Evolutionary conservation across 306 rosid genomes (phyloP).

Genomic region (Medicago truncatula): MtrunA17r5.0-ANR NC_053048.1:50305501-50306000

Average conservation of each 20-base stretch:
- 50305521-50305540: not conserved
- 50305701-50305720: not conserved
- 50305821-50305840: not conserved
- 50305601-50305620: not conserved
- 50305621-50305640: not conserved
- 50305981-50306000: constrained; percentile 78
- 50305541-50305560: not conserved
- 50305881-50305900: constrained; percentile 36
- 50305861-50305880: constrained; percentile 23
- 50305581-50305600: not conserved
- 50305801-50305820: not conserved
- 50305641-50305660: not conserved
- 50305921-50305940: constrained; percentile 80
- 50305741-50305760: not conserved
- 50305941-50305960: constrained; percentile 81
- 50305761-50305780: not conserved
- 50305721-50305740: not conserved
- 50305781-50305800: constrained; percentile 6
- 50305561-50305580: not conserved
- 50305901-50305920: constrained; percentile 79
- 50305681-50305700: not conserved
- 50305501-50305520: not conserved
- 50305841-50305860: not conserved
- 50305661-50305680: not conserved
- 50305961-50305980: constrained; percentile 89